Conservation (phyloP, 768 basidiomycete species). For the Suillus decipiens region DNA sequence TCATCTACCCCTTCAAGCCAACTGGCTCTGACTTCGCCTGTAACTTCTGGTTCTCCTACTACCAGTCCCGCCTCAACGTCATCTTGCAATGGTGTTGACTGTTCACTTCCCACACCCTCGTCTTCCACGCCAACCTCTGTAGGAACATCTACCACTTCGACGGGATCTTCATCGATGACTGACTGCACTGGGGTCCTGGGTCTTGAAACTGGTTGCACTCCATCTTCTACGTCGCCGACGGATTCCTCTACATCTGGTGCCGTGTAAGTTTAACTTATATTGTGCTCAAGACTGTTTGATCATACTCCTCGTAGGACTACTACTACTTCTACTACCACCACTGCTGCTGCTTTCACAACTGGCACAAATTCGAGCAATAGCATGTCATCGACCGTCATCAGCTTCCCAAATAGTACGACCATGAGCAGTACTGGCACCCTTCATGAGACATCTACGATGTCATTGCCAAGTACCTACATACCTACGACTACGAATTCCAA, state of each 20-base stretch:
- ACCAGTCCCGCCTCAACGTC: constrained; percentile 9
- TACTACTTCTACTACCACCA: background rate
- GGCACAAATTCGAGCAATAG: background rate
- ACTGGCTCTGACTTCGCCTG: constrained; percentile 4
- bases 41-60: constrained; percentile 4
- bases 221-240: background rate
- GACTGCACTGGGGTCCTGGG: constrained; percentile 12
- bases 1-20: constrained; percentile 12
- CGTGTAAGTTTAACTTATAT: background rate
- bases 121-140: constrained; percentile 15
- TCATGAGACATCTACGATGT: constrained; percentile 2
- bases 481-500: constrained; percentile 27
- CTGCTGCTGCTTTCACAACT: background rate
- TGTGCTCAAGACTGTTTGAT: background rate
- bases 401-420: constrained; percentile 28
- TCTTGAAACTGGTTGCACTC: constrained; percentile 13
- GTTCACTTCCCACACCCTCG: constrained; percentile 9
- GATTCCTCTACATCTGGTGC: background rate
- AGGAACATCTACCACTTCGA: background rate
- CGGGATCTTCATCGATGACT: constrained; percentile 4
- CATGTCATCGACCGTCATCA: constrained; percentile 30
- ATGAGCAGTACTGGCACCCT: constrained; percentile 14
- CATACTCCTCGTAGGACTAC: background rate
- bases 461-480: constrained; percentile 17
- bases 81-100: constrained; percentile 17